Evolutionary conservation across 345 rosid species (phyloP), one percentile per base, ranked within the genome.

Genomic region (Boechera retrofracta): DNA sequence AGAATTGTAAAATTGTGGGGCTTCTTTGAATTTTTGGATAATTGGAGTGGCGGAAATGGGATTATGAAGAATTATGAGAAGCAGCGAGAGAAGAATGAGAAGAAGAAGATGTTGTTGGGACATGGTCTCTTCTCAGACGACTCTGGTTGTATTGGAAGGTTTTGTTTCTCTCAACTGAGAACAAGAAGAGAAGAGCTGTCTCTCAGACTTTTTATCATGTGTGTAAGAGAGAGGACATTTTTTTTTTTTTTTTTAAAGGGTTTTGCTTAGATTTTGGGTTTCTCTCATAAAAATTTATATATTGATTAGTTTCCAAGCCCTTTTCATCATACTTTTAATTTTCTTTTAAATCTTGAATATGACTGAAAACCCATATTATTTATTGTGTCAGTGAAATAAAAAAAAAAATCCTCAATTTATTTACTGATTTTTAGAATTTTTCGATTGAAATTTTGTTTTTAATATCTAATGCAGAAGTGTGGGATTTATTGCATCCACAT

Each of bases 1-100:
- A 2, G 98, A 86, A 65, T 92, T 94, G 82, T 89, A 94, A 81
- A 94, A 94, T 21, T 94, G 87, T 0, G 98, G 97, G 42, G 98
- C 98, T 79, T 94, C 97, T 82, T 84, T 90, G 88, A 94, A 92
- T 64, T 67, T 83, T 13, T 86, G 92, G 9, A 81, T 18, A 45
- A 73, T 12, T 29, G 83, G 32, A 1, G 81, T 5, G 49, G 80
- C 48, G 64, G 67, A 45, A 74, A 75, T 74, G 51, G 75, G 71
- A 72, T 36, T 52, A 39, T 21, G 21, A 39, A 63, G 63, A 74
- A 69, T 10, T 58, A 69, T 1, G 63, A 36, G 44, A 76, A 31
- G 4, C 48, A 21, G 76, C 52, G 70, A 15, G 68, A 60, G 24
- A 67, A 53, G 52, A 54, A 55, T 21, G 59, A 53, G 58, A 74